Evolutionary conservation across 1,284 basidiomycete species (phyloP).

Genomic region (Neonothopanus nambi): DNA sequence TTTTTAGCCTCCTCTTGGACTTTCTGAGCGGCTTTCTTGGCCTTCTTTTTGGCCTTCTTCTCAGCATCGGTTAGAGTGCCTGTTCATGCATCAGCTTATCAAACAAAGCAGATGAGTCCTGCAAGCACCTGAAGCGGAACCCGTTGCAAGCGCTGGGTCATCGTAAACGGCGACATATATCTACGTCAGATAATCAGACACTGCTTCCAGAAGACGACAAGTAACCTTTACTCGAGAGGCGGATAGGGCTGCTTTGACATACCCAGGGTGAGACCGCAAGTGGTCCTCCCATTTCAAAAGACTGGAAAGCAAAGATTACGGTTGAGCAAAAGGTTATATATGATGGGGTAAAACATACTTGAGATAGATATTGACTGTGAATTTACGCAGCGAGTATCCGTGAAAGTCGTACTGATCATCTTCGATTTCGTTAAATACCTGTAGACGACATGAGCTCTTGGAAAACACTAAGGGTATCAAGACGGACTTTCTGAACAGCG

Average conservation of each 20-base stretch:
- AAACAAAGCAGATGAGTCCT: neutral
- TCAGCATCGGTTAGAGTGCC: constrained; percentile 61
- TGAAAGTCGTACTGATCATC: constrained; percentile 99
- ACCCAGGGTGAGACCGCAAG: constrained; percentile 74
- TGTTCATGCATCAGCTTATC: constrained; percentile 17
- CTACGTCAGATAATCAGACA: constrained; percentile 34
- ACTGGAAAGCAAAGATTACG: constrained; percentile 38
- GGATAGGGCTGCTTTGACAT: constrained; percentile 73
- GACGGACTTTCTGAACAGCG: constrained; percentile 68
- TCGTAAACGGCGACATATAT: constrained; percentile 80
- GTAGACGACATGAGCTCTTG: neutral
- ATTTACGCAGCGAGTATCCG: constrained; percentile 89
- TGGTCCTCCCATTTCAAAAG: constrained; percentile 84
- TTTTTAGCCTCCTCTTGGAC: constrained; percentile 66
- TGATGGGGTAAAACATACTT: constrained; percentile 49
- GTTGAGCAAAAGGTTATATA: constrained; percentile 2
- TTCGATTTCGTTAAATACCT: constrained; percentile 87
- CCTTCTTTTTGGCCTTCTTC: constrained; percentile 91
- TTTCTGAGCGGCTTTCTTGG: constrained; percentile 82
- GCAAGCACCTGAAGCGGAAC: neutral
- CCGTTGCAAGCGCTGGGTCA: constrained; percentile 46
- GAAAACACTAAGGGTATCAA: too few relatives aligned
- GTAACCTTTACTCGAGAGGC: constrained; percentile 58
- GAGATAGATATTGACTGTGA: constrained; percentile 84
- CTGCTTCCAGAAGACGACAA: neutral